Evolutionary conservation across 192 early-diverging fungal genomes (phyloP), one percentile per base, ranked within the genome.

Genomic region (Podila verticillata): DNA sequence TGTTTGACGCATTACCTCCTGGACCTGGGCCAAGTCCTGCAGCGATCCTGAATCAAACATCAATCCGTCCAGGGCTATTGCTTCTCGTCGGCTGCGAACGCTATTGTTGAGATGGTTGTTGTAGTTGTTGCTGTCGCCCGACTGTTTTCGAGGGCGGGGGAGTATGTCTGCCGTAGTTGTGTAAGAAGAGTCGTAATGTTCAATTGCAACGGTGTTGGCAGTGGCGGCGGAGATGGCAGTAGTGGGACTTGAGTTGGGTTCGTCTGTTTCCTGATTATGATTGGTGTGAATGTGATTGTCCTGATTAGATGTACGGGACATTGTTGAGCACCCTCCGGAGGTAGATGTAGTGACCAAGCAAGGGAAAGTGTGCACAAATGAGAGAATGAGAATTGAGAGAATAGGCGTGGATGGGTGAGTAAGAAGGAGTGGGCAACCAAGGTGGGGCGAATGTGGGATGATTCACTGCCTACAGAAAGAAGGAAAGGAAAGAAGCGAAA

Each of bases 31-130:
- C 39, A 49, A 49, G 13, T 64, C 74, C 22, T 51, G 56, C 9
- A 32, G 13, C 8, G 70, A 48, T 3, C 60, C 66, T 13, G 77
- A 80, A 63, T 80, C 77, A 44, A 80, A 80, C 77, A 80, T 80
- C 47, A 60, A 34, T 15, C 77, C 77, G 51, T 80, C 77, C 7
- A 80, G 26, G 48, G 77, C 77, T 19, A 72, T 72, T 9, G 59
- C 77, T 61, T 80, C 63, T 30, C 77, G 64, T 60, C 77, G 61
- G 28, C 26, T 62, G 24, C 70, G 48, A 28, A 56, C 66, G 28
- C 12, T 9, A 26, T 1, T 48, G 39, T 30, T 80, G 4, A 68
- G 65, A 6, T 35, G 8, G 32, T 1, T 48, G 39, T 30, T 80
- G 4, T 72, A 65, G 12, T 35, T 19, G 48, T 7, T 48, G 39